Evolutionary conservation across 2,329 filamentous ascomycete genomes (phyloP).

Genomic region (Zymoseptoria brevis): DNA sequence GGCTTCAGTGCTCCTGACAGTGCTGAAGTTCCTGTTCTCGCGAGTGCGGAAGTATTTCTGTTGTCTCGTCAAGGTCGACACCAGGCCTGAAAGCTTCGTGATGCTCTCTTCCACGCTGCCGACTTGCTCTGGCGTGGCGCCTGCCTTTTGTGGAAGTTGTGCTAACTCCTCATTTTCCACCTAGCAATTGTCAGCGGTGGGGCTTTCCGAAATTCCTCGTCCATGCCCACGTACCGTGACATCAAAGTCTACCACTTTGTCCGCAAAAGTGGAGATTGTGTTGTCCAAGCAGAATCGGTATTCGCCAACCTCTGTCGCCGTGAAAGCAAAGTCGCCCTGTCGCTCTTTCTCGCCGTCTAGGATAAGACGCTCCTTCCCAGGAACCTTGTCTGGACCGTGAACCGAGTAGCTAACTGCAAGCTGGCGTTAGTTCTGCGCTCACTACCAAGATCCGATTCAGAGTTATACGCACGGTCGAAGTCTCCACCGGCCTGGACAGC

Average conservation of each 20-base stretch:
- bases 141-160: conserved; percentile 78
- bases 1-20: conserved; percentile 88
- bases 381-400: conserved; percentile 56
- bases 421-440: conserved; percentile 5
- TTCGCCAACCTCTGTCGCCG: conserved; percentile 76
- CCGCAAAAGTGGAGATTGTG: conserved; percentile 93
- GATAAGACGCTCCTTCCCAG: conserved; percentile 58
- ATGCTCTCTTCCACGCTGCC: conserved; percentile 84
- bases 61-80: conserved; percentile 91
- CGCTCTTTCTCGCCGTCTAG: conserved; percentile 83
- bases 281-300: conserved; percentile 99
- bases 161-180: conserved; percentile 76
- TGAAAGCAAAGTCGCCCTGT: conserved; percentile 97
- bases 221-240: conserved; percentile 60
- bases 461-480: conserved; percentile 56
- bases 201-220: neutral
- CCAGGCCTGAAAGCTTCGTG: conserved; percentile 84
- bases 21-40: conserved; percentile 98
- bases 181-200: conserved; percentile 40
- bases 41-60: conserved; percentile 99
- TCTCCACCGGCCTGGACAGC: conserved; percentile 98
- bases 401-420: conserved; percentile 72
- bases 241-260: conserved; percentile 97
- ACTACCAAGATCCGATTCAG: neutral
- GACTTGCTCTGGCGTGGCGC: conserved; percentile 81